Evolutionary conservation across 1,284 basidiomycete species (phyloP).

Genomic region (Phellopilus nigrolimitatus): DNA sequence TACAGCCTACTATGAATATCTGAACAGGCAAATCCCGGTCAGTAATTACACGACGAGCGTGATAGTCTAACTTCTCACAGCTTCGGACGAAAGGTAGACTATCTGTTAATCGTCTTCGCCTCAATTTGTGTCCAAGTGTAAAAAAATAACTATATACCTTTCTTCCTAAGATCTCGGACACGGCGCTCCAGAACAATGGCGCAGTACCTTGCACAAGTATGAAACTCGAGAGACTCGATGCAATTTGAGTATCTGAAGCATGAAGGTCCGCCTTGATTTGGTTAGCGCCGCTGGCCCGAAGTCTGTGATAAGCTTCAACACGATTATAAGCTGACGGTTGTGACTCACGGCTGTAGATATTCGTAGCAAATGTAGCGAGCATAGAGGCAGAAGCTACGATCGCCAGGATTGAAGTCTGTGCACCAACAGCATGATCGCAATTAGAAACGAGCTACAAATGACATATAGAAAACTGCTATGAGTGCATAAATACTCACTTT

Average conservation of each 20-base stretch:
- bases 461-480: background rate
- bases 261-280: slow-evolving; percentile 61
- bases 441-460: background rate
- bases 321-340: slow-evolving; percentile 22
- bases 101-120: slow-evolving; percentile 32
- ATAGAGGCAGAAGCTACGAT: slow-evolving; percentile 59
- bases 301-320: background rate
- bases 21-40: slow-evolving; percentile 1
- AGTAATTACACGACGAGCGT: no score
- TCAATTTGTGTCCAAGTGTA: background rate
- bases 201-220: slow-evolving; percentile 73
- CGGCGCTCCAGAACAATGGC: slow-evolving; percentile 66
- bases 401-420: slow-evolving; percentile 48
- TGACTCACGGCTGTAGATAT: slow-evolving; percentile 62
- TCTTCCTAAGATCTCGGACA: slow-evolving; percentile 77
- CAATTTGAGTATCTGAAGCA: slow-evolving; percentile 65
- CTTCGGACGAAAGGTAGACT: slow-evolving; percentile 59
- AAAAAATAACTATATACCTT: slow-evolving; percentile 47
- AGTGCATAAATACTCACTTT: slow-evolving; percentile 46
- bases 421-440: background rate
- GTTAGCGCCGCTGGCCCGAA: slow-evolving; percentile 48
- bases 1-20: slow-evolving; percentile 55
- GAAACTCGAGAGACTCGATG: slow-evolving; percentile 71
- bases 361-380: slow-evolving; percentile 64
- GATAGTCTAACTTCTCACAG: slow-evolving; percentile 25